These are phyloP conservation scores for Termitomyces sp. DNA, from an alignment of 768 basidiomycete genomes.

Conservation along the genomic window DNA sequence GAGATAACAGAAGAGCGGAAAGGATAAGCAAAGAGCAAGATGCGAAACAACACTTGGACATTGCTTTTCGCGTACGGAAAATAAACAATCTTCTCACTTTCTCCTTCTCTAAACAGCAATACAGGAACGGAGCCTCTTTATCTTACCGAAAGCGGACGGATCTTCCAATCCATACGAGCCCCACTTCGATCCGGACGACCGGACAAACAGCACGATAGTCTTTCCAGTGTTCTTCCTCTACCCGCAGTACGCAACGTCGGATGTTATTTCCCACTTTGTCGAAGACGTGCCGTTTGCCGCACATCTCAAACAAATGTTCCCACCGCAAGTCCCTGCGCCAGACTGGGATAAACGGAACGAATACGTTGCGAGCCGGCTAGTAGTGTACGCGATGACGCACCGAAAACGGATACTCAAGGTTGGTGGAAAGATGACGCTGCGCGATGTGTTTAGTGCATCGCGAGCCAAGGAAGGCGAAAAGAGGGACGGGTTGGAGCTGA, in stretches of 20 bases:
- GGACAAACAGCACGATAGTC: conserved; percentile 53
- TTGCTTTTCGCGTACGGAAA: conserved; percentile 58
- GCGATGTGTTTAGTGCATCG: conserved; percentile 65
- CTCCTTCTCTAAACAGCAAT: conserved; percentile 3
- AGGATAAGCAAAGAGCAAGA: conserved; percentile 44
- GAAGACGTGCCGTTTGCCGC: conserved; percentile 80
- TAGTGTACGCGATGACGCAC: conserved; percentile 80
- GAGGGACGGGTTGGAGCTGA: conserved; percentile 78
- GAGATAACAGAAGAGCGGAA: conserved; percentile 44
- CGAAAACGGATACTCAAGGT: conserved; percentile 79
- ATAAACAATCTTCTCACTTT: neutral
- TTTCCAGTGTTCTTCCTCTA: conserved; percentile 92
- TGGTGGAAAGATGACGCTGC: conserved; percentile 83
- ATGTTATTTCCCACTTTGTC: conserved; percentile 80
- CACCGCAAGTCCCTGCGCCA: conserved; percentile 56
- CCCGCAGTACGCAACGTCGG: conserved; percentile 84
- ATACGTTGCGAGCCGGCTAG: conserved; percentile 59
- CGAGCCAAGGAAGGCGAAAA: conserved; percentile 52
- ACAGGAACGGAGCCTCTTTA: conserved; percentile 71
- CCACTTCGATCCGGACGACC: conserved; percentile 62
- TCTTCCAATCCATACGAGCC: conserved; percentile 54
- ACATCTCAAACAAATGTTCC: conserved; percentile 81
- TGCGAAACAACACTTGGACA: conserved; percentile 43
- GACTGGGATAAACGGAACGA: conserved; percentile 72
- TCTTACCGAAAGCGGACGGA: conserved; percentile 44